Conservation (phyloP, 371 early-diverging fungal species). For the Syncephalis plumigaleata region DNA sequence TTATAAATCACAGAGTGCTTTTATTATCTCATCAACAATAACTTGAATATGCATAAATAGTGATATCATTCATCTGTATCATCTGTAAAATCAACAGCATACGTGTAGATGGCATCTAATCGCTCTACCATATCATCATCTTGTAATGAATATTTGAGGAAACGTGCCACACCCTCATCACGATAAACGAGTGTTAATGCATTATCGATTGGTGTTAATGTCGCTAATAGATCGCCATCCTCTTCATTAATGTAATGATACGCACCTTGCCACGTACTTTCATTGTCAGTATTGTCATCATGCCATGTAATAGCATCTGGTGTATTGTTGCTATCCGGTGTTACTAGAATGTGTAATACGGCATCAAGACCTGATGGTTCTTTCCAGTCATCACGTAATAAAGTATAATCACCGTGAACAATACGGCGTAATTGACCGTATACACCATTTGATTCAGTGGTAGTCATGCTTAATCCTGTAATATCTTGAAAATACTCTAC, state of each 20-base stretch:
- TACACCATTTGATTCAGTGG: neutral
- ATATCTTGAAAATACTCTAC: slow-evolving; percentile 13
- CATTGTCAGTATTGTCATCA: slow-evolving; percentile 15
- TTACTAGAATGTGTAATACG: slow-evolving; percentile 15
- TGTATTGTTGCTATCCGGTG: neutral
- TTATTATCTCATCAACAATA: no score
- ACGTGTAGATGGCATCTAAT: no score
- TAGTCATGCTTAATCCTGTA: slow-evolving; percentile 10
- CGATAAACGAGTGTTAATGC: slow-evolving; percentile 28
- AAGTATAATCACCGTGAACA: slow-evolving; percentile 29
- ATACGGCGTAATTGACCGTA: slow-evolving; percentile 25
- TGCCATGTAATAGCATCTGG: neutral
- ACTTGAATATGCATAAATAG: no score
- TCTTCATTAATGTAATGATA: slow-evolving; percentile 30
- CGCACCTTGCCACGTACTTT: slow-evolving; percentile 21
- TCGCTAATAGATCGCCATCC: slow-evolving; percentile 21
- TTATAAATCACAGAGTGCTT: no score
- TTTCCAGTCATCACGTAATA: slow-evolving; percentile 28
- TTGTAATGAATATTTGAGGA: slow-evolving; percentile 18
- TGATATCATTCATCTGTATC: no score
- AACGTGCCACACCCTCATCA: slow-evolving; percentile 26
- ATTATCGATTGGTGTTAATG: slow-evolving; percentile 23
- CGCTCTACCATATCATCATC: slow-evolving; percentile 12
- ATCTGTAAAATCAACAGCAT: no score
- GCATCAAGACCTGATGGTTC: slow-evolving; percentile 36